Evolutionary conservation across 768 basidiomycete species (phyloP), one percentile per base, ranked within the genome.

Genomic region (Lactarius evosmus): DNA sequence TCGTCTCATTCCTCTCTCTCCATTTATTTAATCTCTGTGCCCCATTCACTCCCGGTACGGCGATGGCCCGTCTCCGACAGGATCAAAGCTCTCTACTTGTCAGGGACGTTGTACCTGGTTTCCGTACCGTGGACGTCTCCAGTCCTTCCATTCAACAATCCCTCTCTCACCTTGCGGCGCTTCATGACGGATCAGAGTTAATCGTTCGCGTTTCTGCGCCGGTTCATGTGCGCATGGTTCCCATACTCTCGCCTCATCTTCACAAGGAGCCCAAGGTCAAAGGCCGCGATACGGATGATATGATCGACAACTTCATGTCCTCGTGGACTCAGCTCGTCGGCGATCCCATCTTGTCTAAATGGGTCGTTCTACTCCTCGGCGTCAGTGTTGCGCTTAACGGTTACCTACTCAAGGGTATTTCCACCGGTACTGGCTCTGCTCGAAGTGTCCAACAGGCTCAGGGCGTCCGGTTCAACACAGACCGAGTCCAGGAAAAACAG

Each of bases 21-120:
- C 97, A 99, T 69, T 84, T 95, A 60, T 83, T 97, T 66, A 98
- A 98, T 79, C 84, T 98, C 63, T 89, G 88, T 74, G 91, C 95
- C 0, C 95, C 97, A 0, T 83, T 99, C 55, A 89, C 95, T 0
- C 82, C 86, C 34, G 79, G 82, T 55, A 12, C 58, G n/a, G 80
- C 85, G 69, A 73, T 84, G 62, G 68, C 84, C 74, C 69, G 81
- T 68, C 75, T 82, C 63, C 75, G 79, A 71, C 78, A 75, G 32
- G 74, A 76, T 53, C 72, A 75, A 32, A 38, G 52, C 38, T 59
- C 71, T 22, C 61, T 69, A n/a, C 69, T 67, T 46, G 29, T 69
- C 8, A 63, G 66, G 36, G 75, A 74, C 34, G 63, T 67, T 41
- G 58, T 67, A 17, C 67, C 69, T 30, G 63, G 60, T 22, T 67